Evolutionary conservation across 2,329 filamentous ascomycete species (phyloP).

Genomic region (Exophiala spinifera): DNA sequence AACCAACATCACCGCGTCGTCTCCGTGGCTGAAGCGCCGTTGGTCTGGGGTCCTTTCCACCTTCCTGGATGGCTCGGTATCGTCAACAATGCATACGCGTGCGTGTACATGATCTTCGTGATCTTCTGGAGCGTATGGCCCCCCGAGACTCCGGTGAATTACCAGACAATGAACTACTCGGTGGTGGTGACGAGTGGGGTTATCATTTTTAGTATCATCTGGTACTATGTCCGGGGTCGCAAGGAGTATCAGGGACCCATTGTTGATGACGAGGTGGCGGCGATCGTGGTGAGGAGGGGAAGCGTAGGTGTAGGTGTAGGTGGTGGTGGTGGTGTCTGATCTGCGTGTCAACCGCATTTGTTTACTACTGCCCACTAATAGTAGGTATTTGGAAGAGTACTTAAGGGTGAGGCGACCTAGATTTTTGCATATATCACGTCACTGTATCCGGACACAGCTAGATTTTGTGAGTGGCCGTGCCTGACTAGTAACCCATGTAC

Average conservation of each 20-base stretch:
- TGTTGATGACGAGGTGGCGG: conserved; percentile 32
- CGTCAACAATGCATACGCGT: conserved; percentile 55
- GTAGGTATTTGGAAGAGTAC: too few relatives aligned
- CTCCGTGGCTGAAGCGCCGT: conserved; percentile 31
- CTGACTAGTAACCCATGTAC: too few relatives aligned
- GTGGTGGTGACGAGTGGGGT: conserved; percentile 45
- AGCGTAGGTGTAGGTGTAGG: too few relatives aligned
- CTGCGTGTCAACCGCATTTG: too few relatives aligned
- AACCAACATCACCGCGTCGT: conserved; percentile 1
- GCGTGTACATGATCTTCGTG: conserved; percentile 53
- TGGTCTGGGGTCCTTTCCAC: conserved; percentile 57
- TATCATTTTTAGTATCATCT: conserved; percentile 46
- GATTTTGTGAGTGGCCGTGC: too few relatives aligned
- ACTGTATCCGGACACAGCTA: too few relatives aligned
- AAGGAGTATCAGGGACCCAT: conserved; percentile 48
- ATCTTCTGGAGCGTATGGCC: conserved; percentile 58
- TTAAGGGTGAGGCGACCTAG: too few relatives aligned
- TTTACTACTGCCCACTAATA: too few relatives aligned
- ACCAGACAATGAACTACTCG: conserved; percentile 49
- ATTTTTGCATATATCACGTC: too few relatives aligned
- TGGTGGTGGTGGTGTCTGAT: conserved; percentile 12
- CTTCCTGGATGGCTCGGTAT: conserved; percentile 51
- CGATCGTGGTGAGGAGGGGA: conserved; percentile 14
- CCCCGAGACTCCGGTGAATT: conserved; percentile 34
- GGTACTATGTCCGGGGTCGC: conserved; percentile 45